Evolutionary conservation across 768 basidiomycete genomes (phyloP).

Genomic region (Suillus subaureus): DNA sequence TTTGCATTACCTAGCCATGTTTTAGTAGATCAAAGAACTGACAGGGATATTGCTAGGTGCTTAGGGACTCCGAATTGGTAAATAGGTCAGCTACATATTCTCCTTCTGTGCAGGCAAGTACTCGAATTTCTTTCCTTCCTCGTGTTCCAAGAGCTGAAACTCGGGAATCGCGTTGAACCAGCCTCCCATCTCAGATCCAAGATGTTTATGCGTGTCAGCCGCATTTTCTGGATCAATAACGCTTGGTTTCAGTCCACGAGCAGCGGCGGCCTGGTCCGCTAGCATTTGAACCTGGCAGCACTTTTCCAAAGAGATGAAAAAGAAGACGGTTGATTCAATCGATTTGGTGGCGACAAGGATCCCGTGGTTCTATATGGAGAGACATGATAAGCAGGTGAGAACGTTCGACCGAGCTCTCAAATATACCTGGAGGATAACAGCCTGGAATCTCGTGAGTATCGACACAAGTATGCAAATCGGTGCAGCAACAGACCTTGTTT

Average conservation of each 20-base stretch:
- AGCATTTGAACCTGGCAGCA: conserved; percentile 33
- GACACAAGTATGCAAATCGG: no score
- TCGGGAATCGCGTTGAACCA: conserved; percentile 43
- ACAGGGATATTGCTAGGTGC: background rate
- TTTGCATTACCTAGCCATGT: background rate
- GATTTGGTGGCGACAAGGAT: conserved; percentile 24
- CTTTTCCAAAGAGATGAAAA: conserved; percentile 30
- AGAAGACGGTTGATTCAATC: conserved; percentile 28
- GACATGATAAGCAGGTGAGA: background rate
- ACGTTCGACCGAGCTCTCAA: background rate
- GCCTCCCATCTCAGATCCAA: conserved; percentile 33
- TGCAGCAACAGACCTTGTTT: conserved; percentile 22
- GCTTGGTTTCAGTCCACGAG: conserved; percentile 9
- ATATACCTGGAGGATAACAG: conserved; percentile 25
- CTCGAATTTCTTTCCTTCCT: conserved; percentile 32
- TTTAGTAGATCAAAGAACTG: background rate
- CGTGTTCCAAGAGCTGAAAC: conserved; percentile 39
- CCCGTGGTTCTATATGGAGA: conserved; percentile 27
- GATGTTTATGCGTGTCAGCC: conserved; percentile 21
- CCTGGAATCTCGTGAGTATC: conserved; percentile 11
- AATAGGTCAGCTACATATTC: background rate
- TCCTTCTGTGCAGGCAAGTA: background rate
- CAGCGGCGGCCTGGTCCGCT: conserved; percentile 31
- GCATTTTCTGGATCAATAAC: conserved; percentile 29
- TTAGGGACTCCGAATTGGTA: background rate